phyloP scores from a whole-genome alignment of 148 eudicot genomes.

The Silene latifolia region DNA sequence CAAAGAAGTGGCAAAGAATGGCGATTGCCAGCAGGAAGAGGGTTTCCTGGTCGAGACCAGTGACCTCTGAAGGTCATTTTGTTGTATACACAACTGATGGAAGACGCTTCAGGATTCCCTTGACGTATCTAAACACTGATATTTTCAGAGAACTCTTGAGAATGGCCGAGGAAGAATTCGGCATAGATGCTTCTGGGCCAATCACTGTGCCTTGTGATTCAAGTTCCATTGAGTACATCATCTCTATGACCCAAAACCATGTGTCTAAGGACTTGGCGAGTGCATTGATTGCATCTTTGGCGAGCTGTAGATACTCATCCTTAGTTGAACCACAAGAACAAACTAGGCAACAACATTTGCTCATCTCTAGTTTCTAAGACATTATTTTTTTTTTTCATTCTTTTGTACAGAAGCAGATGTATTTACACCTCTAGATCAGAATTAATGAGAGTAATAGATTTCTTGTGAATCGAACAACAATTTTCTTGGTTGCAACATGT shows the following conservation, averaged over 20 bases:
- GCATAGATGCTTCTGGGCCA: constrained; percentile 5
- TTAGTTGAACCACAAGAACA: constrained; percentile 5
- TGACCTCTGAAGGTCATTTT: constrained; percentile 12
- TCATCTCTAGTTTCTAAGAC: constrained; percentile 12
- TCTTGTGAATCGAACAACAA: no score
- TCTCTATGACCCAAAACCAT: constrained; percentile 12
- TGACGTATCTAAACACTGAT: constrained; percentile 9
- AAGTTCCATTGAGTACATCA: neutral
- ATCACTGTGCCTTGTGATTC: constrained; percentile 11
- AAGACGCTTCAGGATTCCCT: constrained; percentile 18
- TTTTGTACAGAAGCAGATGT: constrained; percentile 4
- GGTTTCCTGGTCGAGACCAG: constrained; percentile 12
- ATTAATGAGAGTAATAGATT: neutral
- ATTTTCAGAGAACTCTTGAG: constrained; percentile 11
- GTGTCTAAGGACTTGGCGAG: constrained; percentile 7
- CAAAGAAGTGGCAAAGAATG: constrained; percentile 26
- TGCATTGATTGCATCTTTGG: constrained; percentile 12
- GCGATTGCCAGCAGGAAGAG: constrained; percentile 19
- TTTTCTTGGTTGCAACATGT: neutral
- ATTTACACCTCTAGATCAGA: neutral
- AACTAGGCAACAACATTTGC: neutral
- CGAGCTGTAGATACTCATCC: constrained; percentile 5
- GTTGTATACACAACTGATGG: constrained; percentile 20
- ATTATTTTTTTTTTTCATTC: neutral
- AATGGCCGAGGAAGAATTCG: constrained; percentile 17